phyloP scores from a whole-genome alignment of 2,329 filamentous ascomycete genomes.

The Alternaria rosae region DNA sequence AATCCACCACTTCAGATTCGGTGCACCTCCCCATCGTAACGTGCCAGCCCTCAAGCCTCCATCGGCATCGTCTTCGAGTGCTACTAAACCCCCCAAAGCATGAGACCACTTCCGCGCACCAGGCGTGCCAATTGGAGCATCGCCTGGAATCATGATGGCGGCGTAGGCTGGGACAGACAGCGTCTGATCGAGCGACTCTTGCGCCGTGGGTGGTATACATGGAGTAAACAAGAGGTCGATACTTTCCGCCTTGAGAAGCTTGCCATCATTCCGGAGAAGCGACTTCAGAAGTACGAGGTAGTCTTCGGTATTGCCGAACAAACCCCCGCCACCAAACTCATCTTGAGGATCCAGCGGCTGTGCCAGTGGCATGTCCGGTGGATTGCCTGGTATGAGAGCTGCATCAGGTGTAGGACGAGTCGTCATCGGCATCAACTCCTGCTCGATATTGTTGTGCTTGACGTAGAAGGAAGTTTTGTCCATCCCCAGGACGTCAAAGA shows the following conservation, averaged over 20 bases:
- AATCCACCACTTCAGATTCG: slow-evolving; percentile 38
- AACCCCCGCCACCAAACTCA: slow-evolving; percentile 27
- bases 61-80: slow-evolving; percentile 16
- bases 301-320: slow-evolving; percentile 28
- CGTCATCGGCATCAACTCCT: slow-evolving; percentile 27
- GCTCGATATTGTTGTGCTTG: slow-evolving; percentile 14
- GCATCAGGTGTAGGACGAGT: slow-evolving; percentile 12
- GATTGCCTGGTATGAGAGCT: slow-evolving; percentile 10
- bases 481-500: slow-evolving; percentile 34
- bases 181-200: slow-evolving; percentile 9
- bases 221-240: slow-evolving; percentile 25
- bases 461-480: slow-evolving; percentile 30
- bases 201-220: slow-evolving; percentile 9
- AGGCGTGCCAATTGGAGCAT: slow-evolving; percentile 15
- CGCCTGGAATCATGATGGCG: slow-evolving; percentile 25
- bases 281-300: slow-evolving; percentile 29
- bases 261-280: slow-evolving; percentile 25
- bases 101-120: slow-evolving; percentile 23
- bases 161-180: slow-evolving; percentile 14
- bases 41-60: slow-evolving; percentile 15
- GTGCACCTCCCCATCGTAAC: slow-evolving; percentile 32
- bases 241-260: slow-evolving; percentile 20
- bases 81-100: slow-evolving; percentile 24
- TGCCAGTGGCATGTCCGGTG: not conserved
- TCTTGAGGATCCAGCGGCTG: slow-evolving; percentile 19